Evolutionary conservation across 352 stramenopile species (phyloP), one percentile per base, ranked within the genome.

Genomic region (Phytophthora agathidicida): DNA sequence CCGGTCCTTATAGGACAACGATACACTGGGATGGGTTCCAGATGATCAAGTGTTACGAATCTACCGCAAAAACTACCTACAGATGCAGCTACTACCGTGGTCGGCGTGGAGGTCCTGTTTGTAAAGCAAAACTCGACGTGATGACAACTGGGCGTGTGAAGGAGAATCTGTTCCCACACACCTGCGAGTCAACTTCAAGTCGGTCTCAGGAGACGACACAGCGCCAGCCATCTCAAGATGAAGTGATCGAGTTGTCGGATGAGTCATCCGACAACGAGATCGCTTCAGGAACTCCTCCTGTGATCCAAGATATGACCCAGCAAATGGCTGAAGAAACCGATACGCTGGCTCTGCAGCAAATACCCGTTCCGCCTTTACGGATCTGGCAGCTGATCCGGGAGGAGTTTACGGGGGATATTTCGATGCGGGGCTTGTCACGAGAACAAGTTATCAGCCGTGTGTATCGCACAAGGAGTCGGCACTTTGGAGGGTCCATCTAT

Each of bases 351-450:
- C 2, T 59, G 8, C 28, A 26, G n/a, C 38, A 46, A 13, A 19
- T 59, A 7, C 19, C 24, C 6, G 5, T 27, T 1, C 6, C 20
- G 79, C 98, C 96, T 72, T 98, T 94, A 23, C 93, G 78, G 59
- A 98, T 98, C 74, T 99, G 93, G 77, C 98, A 98, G 51, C 98
- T 98, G 19, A 98, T 83, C 7, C 88, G 83, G 7, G 98, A 73
- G 41, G 85, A 81, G 60, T 98, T 94, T 13, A 98, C 82, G 19
- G 98, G 70, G 5, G 82, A 69, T 8, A 65, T 67, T 55, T 91
- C 96, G 58, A 97, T 68, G 27, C 74, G 49, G 22, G 62, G 57
- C 33, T 37, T 76, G 5, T 62, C 50, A 48, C 72, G 88, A 33
- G 93, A 96, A 8, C 81, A 82, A 49, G 92, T 91, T 71, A 98